These are phyloP conservation scores for Musa itinerans DNA, from an alignment of 176 grass and related monocot genomes.

Conservation along the genomic window DNA sequence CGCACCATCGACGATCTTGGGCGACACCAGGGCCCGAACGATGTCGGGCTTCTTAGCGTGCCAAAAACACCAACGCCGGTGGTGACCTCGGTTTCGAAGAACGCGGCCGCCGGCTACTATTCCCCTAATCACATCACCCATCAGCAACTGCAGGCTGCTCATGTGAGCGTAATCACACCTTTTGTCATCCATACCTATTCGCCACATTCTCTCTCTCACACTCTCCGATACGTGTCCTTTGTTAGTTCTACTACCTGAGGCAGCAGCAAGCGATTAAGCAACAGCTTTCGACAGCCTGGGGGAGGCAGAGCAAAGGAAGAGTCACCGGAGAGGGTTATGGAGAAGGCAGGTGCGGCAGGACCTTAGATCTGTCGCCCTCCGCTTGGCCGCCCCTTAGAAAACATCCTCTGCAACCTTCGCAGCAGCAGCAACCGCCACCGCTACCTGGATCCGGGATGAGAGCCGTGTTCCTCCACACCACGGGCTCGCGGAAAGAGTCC, in stretches of 20 bases:
- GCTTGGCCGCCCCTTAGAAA: conserved; percentile 54
- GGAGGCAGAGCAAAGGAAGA: neutral
- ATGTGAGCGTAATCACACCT: neutral
- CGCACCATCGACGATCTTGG: neutral
- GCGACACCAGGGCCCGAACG: neutral
- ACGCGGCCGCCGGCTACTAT: neutral
- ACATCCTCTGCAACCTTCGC: conserved; percentile 4
- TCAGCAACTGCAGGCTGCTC: conserved; percentile 19
- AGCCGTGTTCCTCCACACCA: conserved; percentile 49
- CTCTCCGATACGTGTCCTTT: neutral
- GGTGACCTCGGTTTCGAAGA: neutral
- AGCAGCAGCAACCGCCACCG: conserved; percentile 4
- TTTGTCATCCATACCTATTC: neutral
- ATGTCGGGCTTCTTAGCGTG: neutral
- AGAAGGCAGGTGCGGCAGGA: neutral
- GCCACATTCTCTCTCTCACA: no score
- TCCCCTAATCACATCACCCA: neutral
- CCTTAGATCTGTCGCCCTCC: conserved; percentile 27
- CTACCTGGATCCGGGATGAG: conserved; percentile 36
- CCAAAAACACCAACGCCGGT: neutral
- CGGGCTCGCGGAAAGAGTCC: conserved; percentile 50
- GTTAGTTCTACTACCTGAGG: conserved; percentile 26
- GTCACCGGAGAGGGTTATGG: neutral
- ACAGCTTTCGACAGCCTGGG: conserved; percentile 10
- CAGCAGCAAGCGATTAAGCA: conserved; percentile 26